Evolutionary conservation across 345 rosid genomes (phyloP), one percentile per base, ranked within the genome.

Genomic region (Theobroma cacao): DNA sequence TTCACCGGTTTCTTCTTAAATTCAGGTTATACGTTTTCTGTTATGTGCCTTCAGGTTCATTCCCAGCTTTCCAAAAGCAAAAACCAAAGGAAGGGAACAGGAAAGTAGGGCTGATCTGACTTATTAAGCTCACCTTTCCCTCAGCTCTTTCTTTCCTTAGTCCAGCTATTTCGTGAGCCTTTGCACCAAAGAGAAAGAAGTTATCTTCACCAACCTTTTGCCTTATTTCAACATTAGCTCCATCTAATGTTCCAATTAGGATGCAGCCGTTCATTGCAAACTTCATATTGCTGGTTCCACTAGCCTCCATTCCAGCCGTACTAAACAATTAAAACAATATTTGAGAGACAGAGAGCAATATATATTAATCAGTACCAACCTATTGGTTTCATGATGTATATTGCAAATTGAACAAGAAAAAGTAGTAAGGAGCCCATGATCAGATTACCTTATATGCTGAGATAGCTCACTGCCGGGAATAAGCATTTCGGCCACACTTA

Each of bases 261-360:
- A 93, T 65, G 79, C 97, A 91, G 24, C 95, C 94, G 77, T 93
- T 93, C 97, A 93, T 92, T 17, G 95, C 83, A 84, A 93, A 93
- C 88, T 92, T 93, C 97, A 93, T 93, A 84, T 93, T 93, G 85
- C 97, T 91, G 73, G 97, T 93, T 83, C 97, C 97, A 86, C 97
- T 93, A 48, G 97, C 97, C 85, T 93, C 97, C 97, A 93, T 93
- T 17, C 97, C 97, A 61, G 95, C 92, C 15, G 97, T 93, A 82
- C 97, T 93, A 81, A 74, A 70, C 34, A 55, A 50, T 48, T 6
- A 24, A 41, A 61, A 61, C 12, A 15, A 69, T n/a, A 53, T 45
- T 24, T 47, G 58, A 28, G 31, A 61, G 24, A 30, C 38, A 61
- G 53, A 24, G 14, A 59, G 53, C 17, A 24, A 24, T 0, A n/a